Conservation (phyloP, 2,329 filamentous ascomycete species). For the Alternaria atra region DNA sequence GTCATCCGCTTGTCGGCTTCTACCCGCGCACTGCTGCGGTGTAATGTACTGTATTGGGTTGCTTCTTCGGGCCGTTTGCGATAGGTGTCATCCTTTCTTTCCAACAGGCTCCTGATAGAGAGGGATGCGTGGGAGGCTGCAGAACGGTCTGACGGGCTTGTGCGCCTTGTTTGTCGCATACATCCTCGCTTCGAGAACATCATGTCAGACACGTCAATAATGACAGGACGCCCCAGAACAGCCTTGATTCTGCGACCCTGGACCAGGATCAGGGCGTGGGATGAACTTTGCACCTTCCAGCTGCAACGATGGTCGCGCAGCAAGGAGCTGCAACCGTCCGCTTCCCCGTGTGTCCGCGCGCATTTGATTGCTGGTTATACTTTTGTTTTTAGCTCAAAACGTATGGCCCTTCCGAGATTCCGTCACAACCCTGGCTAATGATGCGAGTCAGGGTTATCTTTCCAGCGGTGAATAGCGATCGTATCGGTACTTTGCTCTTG, state of each 20-base stretch:
- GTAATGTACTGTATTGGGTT: conserved; percentile 13
- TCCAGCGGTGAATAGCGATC: conserved; percentile 32
- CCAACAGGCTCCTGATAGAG: conserved; percentile 15
- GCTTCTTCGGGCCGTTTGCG: conserved; percentile 24
- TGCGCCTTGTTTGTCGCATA: conserved; percentile 18
- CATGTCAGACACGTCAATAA: conserved; percentile 17
- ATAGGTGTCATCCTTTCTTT: conserved; percentile 9
- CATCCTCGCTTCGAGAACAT: conserved; percentile 12
- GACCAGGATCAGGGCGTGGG: conserved; percentile 40
- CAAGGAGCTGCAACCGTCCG: conserved; percentile 46
- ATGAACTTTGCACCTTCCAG: conserved; percentile 36
- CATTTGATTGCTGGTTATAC: conserved; percentile 28
- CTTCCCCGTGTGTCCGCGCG: conserved; percentile 36
- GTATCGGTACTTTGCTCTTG: conserved; percentile 12
- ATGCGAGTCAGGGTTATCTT: conserved; percentile 40
- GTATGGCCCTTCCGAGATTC: conserved; percentile 19
- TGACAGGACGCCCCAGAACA: conserved; percentile 32
- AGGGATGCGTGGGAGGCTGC: conserved; percentile 21
- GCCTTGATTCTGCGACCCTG: conserved; percentile 14
- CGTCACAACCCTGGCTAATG: conserved; percentile 20
- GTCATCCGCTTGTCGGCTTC: conserved; percentile 16
- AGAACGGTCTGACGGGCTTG: conserved; percentile 9
- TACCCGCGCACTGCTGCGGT: conserved; percentile 14
- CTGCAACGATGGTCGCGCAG: conserved; percentile 40
- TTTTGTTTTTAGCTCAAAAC: conserved; percentile 43